These are phyloP conservation scores for Hypoxylon sp. DNA, from an alignment of 2,329 filamentous ascomycete species.

Conservation along the genomic window DNA sequence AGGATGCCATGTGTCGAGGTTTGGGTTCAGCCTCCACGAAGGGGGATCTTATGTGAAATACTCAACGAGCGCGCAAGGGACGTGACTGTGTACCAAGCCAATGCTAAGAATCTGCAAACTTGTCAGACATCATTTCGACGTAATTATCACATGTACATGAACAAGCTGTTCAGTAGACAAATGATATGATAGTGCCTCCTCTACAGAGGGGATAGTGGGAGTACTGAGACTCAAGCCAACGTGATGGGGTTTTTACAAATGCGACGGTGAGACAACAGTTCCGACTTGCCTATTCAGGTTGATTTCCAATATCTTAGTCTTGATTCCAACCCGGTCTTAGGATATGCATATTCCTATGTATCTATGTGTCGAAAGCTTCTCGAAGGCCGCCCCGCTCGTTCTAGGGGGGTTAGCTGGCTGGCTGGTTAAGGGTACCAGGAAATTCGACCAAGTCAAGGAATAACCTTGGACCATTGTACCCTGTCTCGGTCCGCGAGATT, in stretches of 20 bases:
- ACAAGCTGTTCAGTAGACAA: constrained; percentile 17
- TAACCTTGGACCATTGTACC: constrained; percentile 37
- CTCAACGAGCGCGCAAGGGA: constrained; percentile 7
- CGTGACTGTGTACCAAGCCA: constrained; percentile 1
- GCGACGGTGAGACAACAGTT: constrained; percentile 41
- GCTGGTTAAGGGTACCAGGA: constrained; percentile 24
- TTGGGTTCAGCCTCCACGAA: constrained; percentile 40
- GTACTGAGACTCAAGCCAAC: constrained; percentile 10
- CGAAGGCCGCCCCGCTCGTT: constrained; percentile 46
- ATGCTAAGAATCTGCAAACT: constrained; percentile 15
- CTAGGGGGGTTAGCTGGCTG: constrained; percentile 21
- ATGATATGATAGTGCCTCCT: constrained; percentile 11
- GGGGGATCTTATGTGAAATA: constrained; percentile 21
- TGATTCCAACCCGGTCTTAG: constrained; percentile 29
- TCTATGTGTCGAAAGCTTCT: constrained; percentile 46
- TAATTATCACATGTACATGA: constrained; percentile 12
- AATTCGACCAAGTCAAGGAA: constrained; percentile 33
- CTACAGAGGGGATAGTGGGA: constrained; percentile 15
- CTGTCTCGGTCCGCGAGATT: constrained; percentile 41
- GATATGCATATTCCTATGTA: constrained; percentile 25
- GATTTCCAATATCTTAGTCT: constrained; percentile 44
- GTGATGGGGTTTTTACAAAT: constrained; percentile 32
- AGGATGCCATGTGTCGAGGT: constrained; percentile 39
- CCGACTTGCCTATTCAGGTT: constrained; percentile 49
- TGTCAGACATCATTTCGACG: constrained; percentile 15